phyloP scores from a whole-genome alignment of 2,329 filamentous ascomycete genomes.

The Cercospora beticola region DNA sequence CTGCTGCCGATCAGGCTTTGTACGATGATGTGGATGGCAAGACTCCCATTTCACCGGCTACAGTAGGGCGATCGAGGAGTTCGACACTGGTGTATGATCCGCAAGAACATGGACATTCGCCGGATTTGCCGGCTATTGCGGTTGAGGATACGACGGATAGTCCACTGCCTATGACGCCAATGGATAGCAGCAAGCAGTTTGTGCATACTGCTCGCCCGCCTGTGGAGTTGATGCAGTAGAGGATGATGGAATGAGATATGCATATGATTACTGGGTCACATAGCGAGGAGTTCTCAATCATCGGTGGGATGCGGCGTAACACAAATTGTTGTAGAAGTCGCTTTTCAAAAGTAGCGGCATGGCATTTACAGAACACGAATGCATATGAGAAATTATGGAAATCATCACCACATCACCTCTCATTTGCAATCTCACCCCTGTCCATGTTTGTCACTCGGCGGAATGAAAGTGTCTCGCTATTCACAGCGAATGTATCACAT shows the following conservation, averaged over 20 bases:
- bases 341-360: background rate
- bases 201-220: slow-evolving; percentile 57
- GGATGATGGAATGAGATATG: background rate
- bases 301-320: background rate
- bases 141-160: slow-evolving; percentile 60
- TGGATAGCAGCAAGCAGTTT: slow-evolving; percentile 49
- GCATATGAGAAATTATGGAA: background rate
- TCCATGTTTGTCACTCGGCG: background rate
- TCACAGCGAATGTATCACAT: background rate
- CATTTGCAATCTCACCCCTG: background rate
- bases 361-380: background rate
- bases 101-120: slow-evolving; percentile 60
- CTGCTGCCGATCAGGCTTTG: slow-evolving; percentile 35
- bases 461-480: background rate
- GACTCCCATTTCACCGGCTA: slow-evolving; percentile 31
- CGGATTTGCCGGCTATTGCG: slow-evolving; percentile 61
- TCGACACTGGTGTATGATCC: slow-evolving; percentile 62
- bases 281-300: slow-evolving; percentile 5
- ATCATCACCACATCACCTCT: background rate
- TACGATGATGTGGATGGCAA: slow-evolving; percentile 27
- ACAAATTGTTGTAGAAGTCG: background rate
- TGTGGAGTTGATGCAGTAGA: slow-evolving; percentile 54
- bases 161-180: slow-evolving; percentile 50
- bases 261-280: background rate
- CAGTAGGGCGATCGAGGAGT: slow-evolving; percentile 47